Percentiles rank a stretch among this genome's conserved stretches.
Evolutionary conservation across 352 stramenopile species (phyloP).

Genomic region (Elongisporangium prolatum): DNA sequence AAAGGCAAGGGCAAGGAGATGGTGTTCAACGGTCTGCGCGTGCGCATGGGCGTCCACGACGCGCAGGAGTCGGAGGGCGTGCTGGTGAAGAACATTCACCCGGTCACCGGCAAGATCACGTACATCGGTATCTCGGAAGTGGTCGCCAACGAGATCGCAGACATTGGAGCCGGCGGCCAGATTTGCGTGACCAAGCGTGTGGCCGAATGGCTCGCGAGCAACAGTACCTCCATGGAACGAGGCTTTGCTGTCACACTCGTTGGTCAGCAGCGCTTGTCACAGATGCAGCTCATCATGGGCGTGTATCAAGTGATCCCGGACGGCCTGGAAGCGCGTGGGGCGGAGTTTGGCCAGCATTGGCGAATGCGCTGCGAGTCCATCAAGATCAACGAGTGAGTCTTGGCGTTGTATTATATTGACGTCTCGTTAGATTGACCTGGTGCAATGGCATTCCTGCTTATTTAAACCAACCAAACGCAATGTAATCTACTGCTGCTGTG

Average conservation of each 20-base stretch:
- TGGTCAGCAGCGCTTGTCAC: slow-evolving; percentile 22
- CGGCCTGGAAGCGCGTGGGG: slow-evolving; percentile 30
- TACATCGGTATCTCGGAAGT: slow-evolving; percentile 57
- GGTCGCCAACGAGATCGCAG: slow-evolving; percentile 44
- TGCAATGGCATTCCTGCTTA: not conserved
- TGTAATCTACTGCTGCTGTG: not conserved
- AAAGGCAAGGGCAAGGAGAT: slow-evolving; percentile 36
- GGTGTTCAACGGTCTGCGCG: slow-evolving; percentile 42
- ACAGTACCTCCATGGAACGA: slow-evolving; percentile 16
- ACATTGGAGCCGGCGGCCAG: slow-evolving; percentile 41
- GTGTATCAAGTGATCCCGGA: slow-evolving; percentile 33
- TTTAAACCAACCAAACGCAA: not conserved
- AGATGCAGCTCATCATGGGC: slow-evolving; percentile 30
- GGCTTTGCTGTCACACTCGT: slow-evolving; percentile 23
- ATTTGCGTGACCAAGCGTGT: slow-evolving; percentile 44
- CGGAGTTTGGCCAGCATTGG: slow-evolving; percentile 22
- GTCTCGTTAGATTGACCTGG: no score
- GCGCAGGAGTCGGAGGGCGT: slow-evolving; percentile 33
- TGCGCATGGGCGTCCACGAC: slow-evolving; percentile 61
- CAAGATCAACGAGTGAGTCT: slow-evolving; percentile 7
- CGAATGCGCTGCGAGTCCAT: slow-evolving; percentile 8
- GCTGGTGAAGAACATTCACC: slow-evolving; percentile 42
- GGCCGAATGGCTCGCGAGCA: slow-evolving; percentile 29
- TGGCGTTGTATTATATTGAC: not conserved
- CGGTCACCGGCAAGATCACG: slow-evolving; percentile 40